Percentiles rank a stretch among this genome's conserved stretches.
phyloP scores from a whole-genome alignment of 2,329 filamentous ascomycete genomes.

The Fusarium zealandicum region DNA sequence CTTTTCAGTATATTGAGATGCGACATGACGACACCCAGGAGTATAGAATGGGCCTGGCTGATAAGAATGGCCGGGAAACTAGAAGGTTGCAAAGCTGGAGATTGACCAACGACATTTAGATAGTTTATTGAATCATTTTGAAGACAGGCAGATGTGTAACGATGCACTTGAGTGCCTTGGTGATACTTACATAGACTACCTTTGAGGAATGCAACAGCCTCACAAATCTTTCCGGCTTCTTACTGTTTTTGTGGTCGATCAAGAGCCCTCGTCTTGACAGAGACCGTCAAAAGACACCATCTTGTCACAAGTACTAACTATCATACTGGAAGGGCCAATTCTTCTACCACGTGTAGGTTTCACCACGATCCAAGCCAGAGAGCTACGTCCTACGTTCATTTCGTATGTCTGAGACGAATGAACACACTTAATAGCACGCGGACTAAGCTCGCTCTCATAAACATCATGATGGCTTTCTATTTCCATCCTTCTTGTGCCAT shows the following conservation, averaged over 20 bases:
- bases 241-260: too few relatives aligned
- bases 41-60: conserved; percentile 23
- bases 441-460: not conserved
- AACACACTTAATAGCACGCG: not conserved
- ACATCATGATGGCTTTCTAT: not conserved
- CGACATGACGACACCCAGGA: conserved; percentile 21
- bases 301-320: too few relatives aligned
- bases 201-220: too few relatives aligned
- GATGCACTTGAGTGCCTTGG: too few relatives aligned
- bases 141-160: not conserved
- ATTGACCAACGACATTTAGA: conserved; percentile 27
- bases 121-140: conserved; percentile 25
- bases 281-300: too few relatives aligned
- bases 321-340: too few relatives aligned
- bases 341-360: too few relatives aligned
- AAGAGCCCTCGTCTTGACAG: too few relatives aligned
- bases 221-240: too few relatives aligned
- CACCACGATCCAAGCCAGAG: too few relatives aligned
- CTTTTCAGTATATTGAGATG: conserved; percentile 26
- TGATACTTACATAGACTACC: not conserved
- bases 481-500: not conserved
- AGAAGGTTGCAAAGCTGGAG: conserved; percentile 15
- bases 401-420: too few relatives aligned
- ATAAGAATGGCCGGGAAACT: conserved; percentile 19
- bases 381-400: too few relatives aligned